Evolutionary conservation across 2,329 filamentous ascomycete genomes (phyloP).

Genomic region (Coniella lustricola): DNA sequence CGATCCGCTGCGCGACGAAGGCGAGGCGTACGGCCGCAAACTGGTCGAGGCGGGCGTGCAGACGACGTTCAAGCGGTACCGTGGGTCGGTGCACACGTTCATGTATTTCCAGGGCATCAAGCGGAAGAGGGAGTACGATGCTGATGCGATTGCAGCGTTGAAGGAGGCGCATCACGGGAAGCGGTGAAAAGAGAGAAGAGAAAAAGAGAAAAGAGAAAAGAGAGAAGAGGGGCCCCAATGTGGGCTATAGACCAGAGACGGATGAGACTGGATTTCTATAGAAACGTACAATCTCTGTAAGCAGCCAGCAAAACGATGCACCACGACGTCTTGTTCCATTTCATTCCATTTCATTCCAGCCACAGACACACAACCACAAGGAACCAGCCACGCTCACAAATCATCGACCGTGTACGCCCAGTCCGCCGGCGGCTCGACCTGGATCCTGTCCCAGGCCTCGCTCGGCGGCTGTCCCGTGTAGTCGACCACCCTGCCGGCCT

Average conservation of each 20-base stretch:
- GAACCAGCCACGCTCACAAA: not conserved
- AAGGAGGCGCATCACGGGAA: conserved; percentile 23
- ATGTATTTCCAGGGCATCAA: conserved; percentile 23
- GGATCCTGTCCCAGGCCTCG: conserved; percentile 5
- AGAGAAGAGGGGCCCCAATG: no score
- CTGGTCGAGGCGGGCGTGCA: conserved; percentile 29
- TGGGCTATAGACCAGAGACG: no score
- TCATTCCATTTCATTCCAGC: no score
- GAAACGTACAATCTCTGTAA: no score
- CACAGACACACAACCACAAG: no score
- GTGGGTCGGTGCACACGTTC: conserved; percentile 32
- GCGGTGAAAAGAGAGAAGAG: not conserved
- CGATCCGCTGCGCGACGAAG: conserved; percentile 34
- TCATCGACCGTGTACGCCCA: conserved; percentile 6
- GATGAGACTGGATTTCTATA: no score
- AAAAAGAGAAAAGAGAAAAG: no score
- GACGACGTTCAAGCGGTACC: conserved; percentile 30
- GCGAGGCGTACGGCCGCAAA: conserved; percentile 32
- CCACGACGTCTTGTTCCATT: no score
- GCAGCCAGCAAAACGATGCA: no score
- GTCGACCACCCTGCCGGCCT: conserved; percentile 7
- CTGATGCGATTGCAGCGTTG: conserved; percentile 26
- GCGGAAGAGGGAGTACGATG: conserved; percentile 28
- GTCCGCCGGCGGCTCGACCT: conserved; percentile 1
- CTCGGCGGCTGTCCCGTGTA: conserved; percentile 2